Evolutionary conservation across 2,329 filamentous ascomycete species (phyloP), one percentile per base, ranked within the genome.

Genomic region (Colletotrichum salicis): DNA sequence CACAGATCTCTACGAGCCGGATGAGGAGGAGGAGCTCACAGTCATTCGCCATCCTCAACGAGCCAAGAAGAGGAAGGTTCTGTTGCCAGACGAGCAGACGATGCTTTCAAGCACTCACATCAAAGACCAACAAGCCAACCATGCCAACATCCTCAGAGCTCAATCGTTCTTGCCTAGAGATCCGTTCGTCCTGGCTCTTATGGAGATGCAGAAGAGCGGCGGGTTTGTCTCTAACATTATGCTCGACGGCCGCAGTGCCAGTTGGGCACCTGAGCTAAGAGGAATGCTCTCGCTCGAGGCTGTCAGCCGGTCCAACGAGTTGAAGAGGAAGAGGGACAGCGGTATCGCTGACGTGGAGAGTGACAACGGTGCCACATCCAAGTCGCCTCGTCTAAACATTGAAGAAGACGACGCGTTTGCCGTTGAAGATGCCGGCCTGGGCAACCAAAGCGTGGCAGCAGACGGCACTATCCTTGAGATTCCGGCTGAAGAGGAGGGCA

Each of bases 281-380:
- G 94, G 93, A n/a, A 90, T 99, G 77, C 86, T 98, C n/a, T 97
- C 95, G 1, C 86, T 98, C 54, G 94, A 97, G 75, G 88, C 94
- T 15, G 88, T 97, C 19, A 91, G 92, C 73, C 91, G 91, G 69
- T 88, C 92, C 54, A 92, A 91, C 70, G 94, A 97, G 73, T 88
- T 96, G 67, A 99, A 98, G 88, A 90, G 96, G 71, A 99, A 99
- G 87, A 92, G 96, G 33, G 95, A 97, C 78, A 95, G 92, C 77
- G 95, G 93, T 29, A 90, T 96, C 74, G 93, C 93, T 56, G 94
- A 96, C 77, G 88, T 96, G 74, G 93, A 92, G 27, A 89, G 87
- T 74, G 91, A 93, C 57, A 87, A 89, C 64, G 86, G 87, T 37
- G 62, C 64, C 33, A 67, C 69, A n/a, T 86, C 88, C 72, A 93